These are phyloP conservation scores for Rostrohypoxylon terebratum DNA, from an alignment of 495 filamentous ascomycete genomes.

Conservation along the genomic window DNA sequence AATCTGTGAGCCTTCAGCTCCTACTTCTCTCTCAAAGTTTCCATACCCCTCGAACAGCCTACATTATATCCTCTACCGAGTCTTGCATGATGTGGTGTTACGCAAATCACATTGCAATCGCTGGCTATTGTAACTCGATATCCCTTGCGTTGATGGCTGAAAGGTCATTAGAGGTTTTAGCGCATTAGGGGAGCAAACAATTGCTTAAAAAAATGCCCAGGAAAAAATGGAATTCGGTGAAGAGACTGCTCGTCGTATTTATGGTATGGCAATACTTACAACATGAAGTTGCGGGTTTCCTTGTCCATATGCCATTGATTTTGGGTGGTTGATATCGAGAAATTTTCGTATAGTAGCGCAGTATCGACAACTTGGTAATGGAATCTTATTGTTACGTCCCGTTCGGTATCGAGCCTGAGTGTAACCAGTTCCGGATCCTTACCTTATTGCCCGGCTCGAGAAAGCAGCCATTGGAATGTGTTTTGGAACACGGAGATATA, in stretches of 20 bases:
- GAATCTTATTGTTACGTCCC: constrained; percentile 39
- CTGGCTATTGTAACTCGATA: background rate
- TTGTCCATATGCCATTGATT: background rate
- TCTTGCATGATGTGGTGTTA: constrained; percentile 29
- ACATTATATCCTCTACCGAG: background rate
- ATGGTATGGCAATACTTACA: background rate
- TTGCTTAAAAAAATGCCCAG: background rate
- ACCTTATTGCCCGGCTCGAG: constrained; percentile 32
- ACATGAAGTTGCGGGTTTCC: background rate
- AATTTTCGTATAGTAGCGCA: background rate
- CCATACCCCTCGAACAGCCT: background rate
- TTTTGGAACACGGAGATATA: constrained; percentile 33
- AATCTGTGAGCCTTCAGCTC: background rate
- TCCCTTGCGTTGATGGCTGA: constrained; percentile 12
- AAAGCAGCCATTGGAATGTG: constrained; percentile 28
- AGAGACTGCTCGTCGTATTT: background rate
- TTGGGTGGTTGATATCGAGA: background rate
- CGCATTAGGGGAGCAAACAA: constrained; percentile 12
- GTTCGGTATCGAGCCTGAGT: constrained; percentile 31
- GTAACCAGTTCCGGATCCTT: constrained; percentile 37
- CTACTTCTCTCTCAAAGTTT: background rate
- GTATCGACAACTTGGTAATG: constrained; percentile 20
- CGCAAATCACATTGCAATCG: background rate
- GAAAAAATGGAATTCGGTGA: background rate
- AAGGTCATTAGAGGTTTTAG: background rate